phyloP scores from a whole-genome alignment of 2,329 filamentous ascomycete species.

The Exutisphaerella laricina region DNA sequence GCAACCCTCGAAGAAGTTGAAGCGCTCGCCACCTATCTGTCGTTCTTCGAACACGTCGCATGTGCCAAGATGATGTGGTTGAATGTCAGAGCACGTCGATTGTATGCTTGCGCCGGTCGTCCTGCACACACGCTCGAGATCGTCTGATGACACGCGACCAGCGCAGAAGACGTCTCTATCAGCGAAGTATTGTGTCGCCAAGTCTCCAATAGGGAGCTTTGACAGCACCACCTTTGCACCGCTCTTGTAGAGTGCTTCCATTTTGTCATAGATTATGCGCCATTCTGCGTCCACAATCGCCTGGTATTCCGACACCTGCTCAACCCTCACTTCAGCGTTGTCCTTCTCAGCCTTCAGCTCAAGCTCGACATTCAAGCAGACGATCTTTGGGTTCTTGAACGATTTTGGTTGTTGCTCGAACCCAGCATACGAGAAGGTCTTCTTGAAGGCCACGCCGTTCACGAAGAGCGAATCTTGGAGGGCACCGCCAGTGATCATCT shows the following conservation, averaged over 20 bases:
- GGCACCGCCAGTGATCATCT: slow-evolving; percentile 95
- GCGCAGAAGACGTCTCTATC: slow-evolving; percentile 98
- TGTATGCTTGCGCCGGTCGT: slow-evolving; percentile 88
- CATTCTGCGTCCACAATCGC: slow-evolving; percentile 98
- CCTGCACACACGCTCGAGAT: slow-evolving; percentile 93
- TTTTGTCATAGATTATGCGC: slow-evolving; percentile 99
- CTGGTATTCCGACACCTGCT: slow-evolving; percentile 98
- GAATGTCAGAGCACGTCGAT: slow-evolving; percentile 95
- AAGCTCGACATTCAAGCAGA: slow-evolving; percentile 95
- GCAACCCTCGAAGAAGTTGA: slow-evolving; percentile 98
- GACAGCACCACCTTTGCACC: slow-evolving; percentile 96
- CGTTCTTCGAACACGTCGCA: slow-evolving; percentile 91
- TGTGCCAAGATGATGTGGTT: slow-evolving; percentile 71
- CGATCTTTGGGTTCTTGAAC: slow-evolving; percentile 91
- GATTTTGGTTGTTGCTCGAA: slow-evolving; percentile 99
- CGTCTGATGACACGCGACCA: slow-evolving; percentile 81
- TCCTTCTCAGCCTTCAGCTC: slow-evolving; percentile 99
- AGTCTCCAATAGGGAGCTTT: slow-evolving; percentile 93
- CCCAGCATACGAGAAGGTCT: slow-evolving; percentile 97
- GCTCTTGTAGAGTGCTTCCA: slow-evolving; percentile 88
- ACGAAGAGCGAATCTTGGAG: slow-evolving; percentile 95
- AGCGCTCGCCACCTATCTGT: slow-evolving; percentile 94
- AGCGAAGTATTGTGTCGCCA: slow-evolving; percentile 92
- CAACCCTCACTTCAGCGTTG: slow-evolving; percentile 95
- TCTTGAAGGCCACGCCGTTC: slow-evolving; percentile 98